Base-by-base conservation (phyloP, 257 asterid genomes). In the Phtheirospermum japonicum region DNA sequence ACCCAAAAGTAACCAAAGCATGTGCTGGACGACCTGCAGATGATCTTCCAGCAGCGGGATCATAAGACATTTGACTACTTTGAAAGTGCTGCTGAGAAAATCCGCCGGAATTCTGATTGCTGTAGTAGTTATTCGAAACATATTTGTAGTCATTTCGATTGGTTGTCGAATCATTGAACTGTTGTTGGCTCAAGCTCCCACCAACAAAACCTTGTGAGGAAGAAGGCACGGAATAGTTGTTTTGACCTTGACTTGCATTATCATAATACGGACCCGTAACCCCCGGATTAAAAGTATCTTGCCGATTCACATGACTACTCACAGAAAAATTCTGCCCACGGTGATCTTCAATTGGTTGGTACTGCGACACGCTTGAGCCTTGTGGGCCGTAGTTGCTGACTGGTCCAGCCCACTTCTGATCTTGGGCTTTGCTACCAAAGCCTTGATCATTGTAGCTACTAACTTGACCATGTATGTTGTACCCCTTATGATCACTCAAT, bases 11-110 rank as follows among this genome's bases (percentile, higher is more conserved):
- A 72, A 85, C 95, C 77, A 93, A 76, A 63, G 99, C 99, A 77
- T 90, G 97, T 17, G 95, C 85, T 54, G 99, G 97, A 52, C 97
- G 95, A 39, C 94, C 97, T 10, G 88, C 94, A 71, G 96, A 82
- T 52, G 95, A 87, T 78, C 90, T 89, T 67, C 82, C 95, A 8
- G 83, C 49, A 34, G 79, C 68, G 51, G 89, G 79, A 52, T 85
- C 54, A 64, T 82, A 76, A 7, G 96, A 48, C 60, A 69, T 74
- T 70, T 83, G 89, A 68, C 81, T 65, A 73, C 55, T 65, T 60
- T 80, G 87, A 70, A 80, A 70, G 61, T 77, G 82, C 65, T 79
- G 84, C 73, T 72, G 94, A 20, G 87, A 50, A 63, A 80, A 78
- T 64, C 71, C 67, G 74, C 68, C 66, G 48, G 94, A 54, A 42